Percentiles rank a stretch among this genome's conserved stretches.
These are phyloP conservation scores for Collybia sordida DNA, from an alignment of 768 basidiomycete species.

Conservation along the genomic window DNA sequence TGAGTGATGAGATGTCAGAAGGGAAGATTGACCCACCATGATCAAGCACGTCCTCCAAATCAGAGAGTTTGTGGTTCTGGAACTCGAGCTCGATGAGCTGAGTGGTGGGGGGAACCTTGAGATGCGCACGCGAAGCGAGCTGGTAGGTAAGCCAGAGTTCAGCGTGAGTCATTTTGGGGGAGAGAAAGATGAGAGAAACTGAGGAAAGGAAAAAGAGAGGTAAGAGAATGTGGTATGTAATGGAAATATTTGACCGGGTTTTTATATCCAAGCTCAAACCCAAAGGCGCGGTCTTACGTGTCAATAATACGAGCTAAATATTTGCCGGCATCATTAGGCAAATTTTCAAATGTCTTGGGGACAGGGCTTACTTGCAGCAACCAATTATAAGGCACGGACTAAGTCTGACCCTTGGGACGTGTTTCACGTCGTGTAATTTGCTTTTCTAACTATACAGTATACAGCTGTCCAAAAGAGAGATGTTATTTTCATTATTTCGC, in stretches of 20 bases:
- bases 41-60: slow-evolving; percentile 50
- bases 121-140: slow-evolving; percentile 41
- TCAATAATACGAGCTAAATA: not conserved
- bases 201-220: not conserved
- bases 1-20: slow-evolving; percentile 9
- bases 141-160: slow-evolving; percentile 52
- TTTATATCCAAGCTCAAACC: slow-evolving; percentile 11
- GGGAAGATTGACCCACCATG: slow-evolving; percentile 26
- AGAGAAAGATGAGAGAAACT: not conserved
- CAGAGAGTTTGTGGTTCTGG: slow-evolving; percentile 35
- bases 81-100: slow-evolving; percentile 49
- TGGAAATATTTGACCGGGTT: not conserved
- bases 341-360: no score
- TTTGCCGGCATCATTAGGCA: no score
- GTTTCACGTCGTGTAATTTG: no score
- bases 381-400: no score
- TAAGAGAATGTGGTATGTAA: not conserved
- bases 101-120: slow-evolving; percentile 33
- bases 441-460: no score
- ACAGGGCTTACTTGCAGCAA: no score
- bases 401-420: no score
- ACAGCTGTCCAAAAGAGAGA: no score
- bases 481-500: no score
- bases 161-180: slow-evolving; percentile 19
- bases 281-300: slow-evolving; percentile 13